Evolutionary conservation across 345 rosid genomes (phyloP), one percentile per base, ranked within the genome.

Genomic region (Diplotaxis tenuifolia): DNA sequence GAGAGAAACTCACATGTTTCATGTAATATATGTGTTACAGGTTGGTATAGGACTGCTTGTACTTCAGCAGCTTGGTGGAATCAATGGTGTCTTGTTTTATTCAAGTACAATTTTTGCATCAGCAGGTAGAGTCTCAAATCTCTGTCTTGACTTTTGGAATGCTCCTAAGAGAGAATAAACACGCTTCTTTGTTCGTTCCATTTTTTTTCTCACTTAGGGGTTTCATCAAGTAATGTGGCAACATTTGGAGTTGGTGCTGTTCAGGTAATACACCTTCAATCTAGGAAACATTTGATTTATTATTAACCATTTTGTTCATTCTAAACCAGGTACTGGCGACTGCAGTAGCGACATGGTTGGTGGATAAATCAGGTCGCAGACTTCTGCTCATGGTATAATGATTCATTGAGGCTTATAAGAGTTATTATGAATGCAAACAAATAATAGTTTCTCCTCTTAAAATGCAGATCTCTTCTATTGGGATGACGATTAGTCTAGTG

Each of bases 11-110:
- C 61, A 67, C 65, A 57, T 22, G 21, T 10, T 49, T 66, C 18
- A 0, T 62, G 11, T 62, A 50, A 18, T 78, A 12, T 52, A 50
- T 71, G 15, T 78, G 64, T 57, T 81, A 71, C 90, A 95, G 98
- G 74, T 95, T 67, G 96, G 99, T 63, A 86, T 92, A 49, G 99
- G 98, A 65, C 79, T 95, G 72, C 88, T 95, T 76, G 67, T 76
- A 58, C 89, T 95, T 62, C 98, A 95, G 80, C 99, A 95, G 74
- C 94, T 92, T 60, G 84, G 91, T 73, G 99, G 99, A 64, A 88
- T 92, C 61, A 92, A 95, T 42, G 98, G 89, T 19, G 98, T 95
- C 78, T 78, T 95, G 58, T 95, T 95, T 87, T 95, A 95, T 83
- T 89, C 98, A 40, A 89, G 89, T 68, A 87, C 79, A 71, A 95